Base-by-base conservation (phyloP, 2,329 filamentous ascomycete genomes). In the Dactylonectria macrodidyma region DNA sequence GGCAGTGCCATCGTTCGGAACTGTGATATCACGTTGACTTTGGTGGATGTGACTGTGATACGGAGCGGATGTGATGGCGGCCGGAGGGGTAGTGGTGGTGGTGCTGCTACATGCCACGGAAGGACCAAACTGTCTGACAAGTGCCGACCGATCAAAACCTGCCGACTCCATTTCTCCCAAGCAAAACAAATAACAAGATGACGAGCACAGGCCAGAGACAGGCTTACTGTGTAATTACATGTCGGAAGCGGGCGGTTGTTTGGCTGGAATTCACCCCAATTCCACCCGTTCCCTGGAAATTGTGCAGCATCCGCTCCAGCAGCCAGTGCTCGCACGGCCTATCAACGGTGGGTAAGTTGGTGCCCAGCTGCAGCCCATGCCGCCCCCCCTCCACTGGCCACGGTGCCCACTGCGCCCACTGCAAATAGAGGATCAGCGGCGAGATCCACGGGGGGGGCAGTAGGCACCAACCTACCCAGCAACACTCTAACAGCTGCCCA, bases 201-300 rank as follows among this genome's bases (percentile, higher is more conserved):
- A 69, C 62, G 67, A 58, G 68, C 70, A 74, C 66, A 74, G 72
- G 68, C 63, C 68, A 66, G 63, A 64, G 5, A 9, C 52, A 16
- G 62, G 62, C 63, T 57, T 36, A 30, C 56, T 62, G 62, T 10
- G 30, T 54, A 59, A 61, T 57, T 41, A 30, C 62, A 64, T 10
- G 30, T 54, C 33, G 7, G 14, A 11, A 36, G 51, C 30, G 30
- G 14, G 51, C 16, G 10, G 22, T 41, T 60, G 58, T 33, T 11
- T 60, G 58, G 47, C 38, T 60, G 58, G 47, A 60, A 60, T 60
- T 19, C 46, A 38, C 24, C n/a, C 36, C 33, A 60, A 41, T 60
- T 52, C 47, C 57, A 59, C 16, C 3, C 16, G n/a, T 16, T 19
- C 11, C 44, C 33, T 24, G 47, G 34, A 60, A 52, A 60, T 60